phyloP scores from a whole-genome alignment of 352 stramenopile species.

The Thraustochytrium aureum region DNA sequence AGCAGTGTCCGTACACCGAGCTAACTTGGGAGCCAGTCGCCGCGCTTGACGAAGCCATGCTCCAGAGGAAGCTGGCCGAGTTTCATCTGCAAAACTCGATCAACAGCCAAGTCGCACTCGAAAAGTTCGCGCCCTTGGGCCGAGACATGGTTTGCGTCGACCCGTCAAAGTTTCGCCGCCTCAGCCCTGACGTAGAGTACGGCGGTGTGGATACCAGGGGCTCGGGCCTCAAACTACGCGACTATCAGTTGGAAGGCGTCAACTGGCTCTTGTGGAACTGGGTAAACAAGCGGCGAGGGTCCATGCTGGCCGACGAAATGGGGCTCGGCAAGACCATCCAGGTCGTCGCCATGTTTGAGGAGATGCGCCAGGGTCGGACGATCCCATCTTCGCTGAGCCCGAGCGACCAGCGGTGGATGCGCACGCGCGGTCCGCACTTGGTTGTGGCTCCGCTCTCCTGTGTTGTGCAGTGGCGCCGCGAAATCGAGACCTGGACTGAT shows the following conservation, averaged over 20 bases:
- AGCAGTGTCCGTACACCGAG: constrained; percentile 17
- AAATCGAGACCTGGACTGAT: constrained; percentile 77
- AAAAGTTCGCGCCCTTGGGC: constrained; percentile 17
- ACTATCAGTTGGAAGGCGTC: constrained; percentile 98
- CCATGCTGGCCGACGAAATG: constrained; percentile 99
- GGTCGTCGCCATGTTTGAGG: constrained; percentile 90
- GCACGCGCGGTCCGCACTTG: constrained; percentile 93
- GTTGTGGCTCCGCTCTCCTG: constrained; percentile 97
- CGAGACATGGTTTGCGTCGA: neutral
- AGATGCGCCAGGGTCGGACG: constrained; percentile 75
- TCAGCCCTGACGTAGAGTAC: neutral
- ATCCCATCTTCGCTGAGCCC: neutral
- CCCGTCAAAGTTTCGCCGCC: neutral
- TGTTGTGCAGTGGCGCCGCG: constrained; percentile 96
- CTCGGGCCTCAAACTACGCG: constrained; percentile 76
- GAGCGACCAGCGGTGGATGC: constrained; percentile 61
- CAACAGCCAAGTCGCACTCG: neutral
- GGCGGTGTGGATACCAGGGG: neutral
- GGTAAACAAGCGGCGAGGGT: constrained; percentile 90
- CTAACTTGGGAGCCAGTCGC: constrained; percentile 40
- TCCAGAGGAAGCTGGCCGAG: constrained; percentile 22
- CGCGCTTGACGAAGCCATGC: constrained; percentile 10
- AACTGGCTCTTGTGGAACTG: constrained; percentile 99
- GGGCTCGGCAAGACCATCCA: constrained; percentile 74
- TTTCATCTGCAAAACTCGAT: neutral